Evolutionary conservation across 495 filamentous ascomycete species (phyloP).

Genomic region (Aspergillus cristatus): DNA sequence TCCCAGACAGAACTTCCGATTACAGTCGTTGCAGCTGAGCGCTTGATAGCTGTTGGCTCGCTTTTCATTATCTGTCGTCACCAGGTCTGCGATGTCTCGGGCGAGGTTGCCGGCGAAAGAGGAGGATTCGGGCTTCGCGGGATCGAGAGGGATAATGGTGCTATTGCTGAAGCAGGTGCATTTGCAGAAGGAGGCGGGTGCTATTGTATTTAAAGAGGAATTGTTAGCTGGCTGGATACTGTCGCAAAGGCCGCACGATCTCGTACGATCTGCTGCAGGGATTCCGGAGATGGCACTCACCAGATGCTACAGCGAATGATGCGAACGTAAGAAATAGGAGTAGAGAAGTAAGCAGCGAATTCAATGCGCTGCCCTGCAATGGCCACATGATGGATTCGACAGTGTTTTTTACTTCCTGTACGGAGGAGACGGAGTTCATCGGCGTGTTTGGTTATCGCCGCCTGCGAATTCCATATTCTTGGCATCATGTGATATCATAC

Average conservation of each 20-base stretch:
- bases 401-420: too few species aligned
- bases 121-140: conserved; percentile 17
- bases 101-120: conserved; percentile 15
- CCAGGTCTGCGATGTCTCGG: conserved; percentile 12
- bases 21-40: conserved; percentile 74
- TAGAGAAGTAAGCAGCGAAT: conserved; percentile 11
- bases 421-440: too few species aligned
- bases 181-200: conserved; percentile 91
- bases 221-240: conserved; percentile 8
- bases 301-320: conserved; percentile 21
- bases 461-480: background rate
- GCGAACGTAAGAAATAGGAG: conserved; percentile 15
- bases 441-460: too few species aligned
- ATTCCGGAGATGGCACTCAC: conserved; percentile 12
- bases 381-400: conserved; percentile 5
- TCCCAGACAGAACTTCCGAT: conserved; percentile 77
- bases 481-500: conserved; percentile 6
- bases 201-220: conserved; percentile 12
- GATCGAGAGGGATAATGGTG: conserved; percentile 63
- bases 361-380: conserved; percentile 2
- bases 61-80: conserved; percentile 8
- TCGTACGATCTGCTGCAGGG: too few species aligned
- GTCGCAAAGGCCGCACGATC: background rate
- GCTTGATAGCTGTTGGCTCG: conserved; percentile 27
- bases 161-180: conserved; percentile 89